Base-by-base conservation (phyloP, 176 grass and related monocot genomes). In the Neostapfia colusana region DNA sequence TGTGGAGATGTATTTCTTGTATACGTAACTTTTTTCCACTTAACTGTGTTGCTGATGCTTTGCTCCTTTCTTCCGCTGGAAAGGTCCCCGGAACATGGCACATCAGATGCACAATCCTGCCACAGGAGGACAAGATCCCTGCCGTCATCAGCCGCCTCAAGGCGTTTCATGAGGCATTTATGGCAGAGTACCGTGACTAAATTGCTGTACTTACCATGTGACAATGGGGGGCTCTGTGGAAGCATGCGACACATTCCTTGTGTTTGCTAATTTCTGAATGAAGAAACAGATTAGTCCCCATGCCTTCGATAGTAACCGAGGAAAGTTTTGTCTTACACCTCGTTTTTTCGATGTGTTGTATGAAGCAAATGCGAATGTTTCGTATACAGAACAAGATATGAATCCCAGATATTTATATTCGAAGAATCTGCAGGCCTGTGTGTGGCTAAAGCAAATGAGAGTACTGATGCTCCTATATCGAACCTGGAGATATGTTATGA, bases 41-140 rank as follows among this genome's bases (percentile, higher is more conserved):
- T 66, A 57, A 57, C 54, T 67, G 20, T 76, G 34, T 4, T 63
- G 65, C 20, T 72, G 63, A 59, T 77, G 18, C 4, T 43, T 27
- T 24, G 5, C 26, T 70, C 9, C 58, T 31, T 23, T 59, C 13
- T 56, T 62, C 6, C 16, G 28, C 39, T 69, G 31, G 2, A 77
- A 72, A 99, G 95, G 95, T 99, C 75, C 92, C 89, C 2, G 89
- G 91, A 45, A 99, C 95, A 78, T 99, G 91, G 95, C 95, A 95
- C 72, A 50, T 99, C 49, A 99, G 95, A 59, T 99, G 95, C 80
- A 99, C 95, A 35, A 99, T 99, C 79, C 80, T 99, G 70, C 95
- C 95, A 0, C 95, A 92, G 73, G 95, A 99, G 85, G 91, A 99
- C 8, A 99, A 99, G 71, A 95, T 99, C 58, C 95, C 95, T 0